Percentiles rank a stretch among this genome's conserved stretches.
These are phyloP conservation scores for Geotrichum australiense DNA, from an alignment of 1,139 yeast species.

Conservation along the genomic window DNA sequence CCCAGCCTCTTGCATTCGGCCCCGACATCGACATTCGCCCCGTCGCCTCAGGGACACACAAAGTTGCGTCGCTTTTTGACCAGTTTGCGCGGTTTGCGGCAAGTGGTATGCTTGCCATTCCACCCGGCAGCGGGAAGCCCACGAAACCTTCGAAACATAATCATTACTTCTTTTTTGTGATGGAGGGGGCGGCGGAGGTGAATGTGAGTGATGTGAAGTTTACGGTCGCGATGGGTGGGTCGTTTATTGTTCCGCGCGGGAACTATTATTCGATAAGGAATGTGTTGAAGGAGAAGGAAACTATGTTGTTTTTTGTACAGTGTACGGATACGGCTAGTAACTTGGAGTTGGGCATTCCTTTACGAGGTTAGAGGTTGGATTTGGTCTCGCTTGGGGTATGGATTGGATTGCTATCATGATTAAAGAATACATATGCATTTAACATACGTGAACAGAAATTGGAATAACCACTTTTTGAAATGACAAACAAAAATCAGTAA, in stretches of 20 bases:
- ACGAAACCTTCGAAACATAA: slow-evolving; percentile 59
- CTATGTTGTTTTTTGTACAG: slow-evolving; percentile 72
- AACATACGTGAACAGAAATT: too few relatives aligned
- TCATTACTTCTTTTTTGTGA: slow-evolving; percentile 66
- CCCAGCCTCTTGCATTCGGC: slow-evolving; percentile 51
- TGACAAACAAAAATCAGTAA: too few relatives aligned
- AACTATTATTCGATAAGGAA: slow-evolving; percentile 60
- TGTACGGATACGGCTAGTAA: slow-evolving; percentile 38
- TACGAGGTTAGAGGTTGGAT: too few relatives aligned
- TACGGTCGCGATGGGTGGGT: slow-evolving; percentile 63
- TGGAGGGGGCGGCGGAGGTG: slow-evolving; percentile 65
- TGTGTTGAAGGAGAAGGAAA: slow-evolving; percentile 46
- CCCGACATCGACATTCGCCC: slow-evolving; percentile 44
- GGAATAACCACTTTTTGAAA: too few relatives aligned
- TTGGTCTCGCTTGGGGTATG: too few relatives aligned
- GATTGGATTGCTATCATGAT: too few relatives aligned
- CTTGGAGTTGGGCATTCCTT: slow-evolving; percentile 9
- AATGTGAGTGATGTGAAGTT: slow-evolving; percentile 54
- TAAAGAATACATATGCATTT: too few relatives aligned
- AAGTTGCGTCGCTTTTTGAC: slow-evolving; percentile 39
- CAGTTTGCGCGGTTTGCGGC: slow-evolving; percentile 62
- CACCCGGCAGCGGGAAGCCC: slow-evolving; percentile 50
- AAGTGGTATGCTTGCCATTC: slow-evolving; percentile 67
- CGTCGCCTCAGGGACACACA: slow-evolving; percentile 32
- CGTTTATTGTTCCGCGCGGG: slow-evolving; percentile 75